Base-by-base conservation (phyloP, 441 rosid genomes). In the Croton laevigatus region DNA sequence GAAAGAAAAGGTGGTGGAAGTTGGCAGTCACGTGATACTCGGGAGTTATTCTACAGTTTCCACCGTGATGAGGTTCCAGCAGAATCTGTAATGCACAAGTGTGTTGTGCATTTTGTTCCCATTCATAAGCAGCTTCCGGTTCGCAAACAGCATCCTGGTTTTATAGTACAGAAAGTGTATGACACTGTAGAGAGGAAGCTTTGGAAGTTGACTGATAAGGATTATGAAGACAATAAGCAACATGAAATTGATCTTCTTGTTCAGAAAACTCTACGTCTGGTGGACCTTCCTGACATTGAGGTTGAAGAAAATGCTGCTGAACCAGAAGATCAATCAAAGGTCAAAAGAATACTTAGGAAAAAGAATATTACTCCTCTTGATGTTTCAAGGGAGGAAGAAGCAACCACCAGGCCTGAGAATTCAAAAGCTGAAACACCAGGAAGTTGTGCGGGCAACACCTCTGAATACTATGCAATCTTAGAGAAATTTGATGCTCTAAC, bases 221-320 rank as follows among this genome's bases (percentile, higher is more conserved):
- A 93, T 69, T 95, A 93, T 71, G 97, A 93, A 84, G 95, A 93
- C 71, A 79, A 81, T 37, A 88, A 88, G 66, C 99, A 93, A 78
- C 95, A 89, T 67, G 99, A 93, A 77, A 93, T 95, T 66, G 96
- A 95, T 80, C 81, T 95, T 81, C 95, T 95, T 48, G 98, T 95
- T 65, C 88, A 84, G 69, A 95, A 95, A 82, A 87, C 99, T 14
- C 69, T 83, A 70, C 87, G 85, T 12, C 59, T 95, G 75, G 88
- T 80, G 73, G 94, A 95, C 60, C 96, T 95, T 77, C 96, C 94
- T 59, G 97, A 95, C 75, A 77, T 93, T 70, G 96, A 85, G 70
- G 66, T 76, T 22, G 93, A 86, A 51, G 92, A 85, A 22, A 58
- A 65, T 23, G 71, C 66, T 66, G 62, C 77, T 81, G 90, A 90